Base-by-base conservation (phyloP, 2,329 filamentous ascomycete genomes). In the Akanthomyces uredinophilus region DNA sequence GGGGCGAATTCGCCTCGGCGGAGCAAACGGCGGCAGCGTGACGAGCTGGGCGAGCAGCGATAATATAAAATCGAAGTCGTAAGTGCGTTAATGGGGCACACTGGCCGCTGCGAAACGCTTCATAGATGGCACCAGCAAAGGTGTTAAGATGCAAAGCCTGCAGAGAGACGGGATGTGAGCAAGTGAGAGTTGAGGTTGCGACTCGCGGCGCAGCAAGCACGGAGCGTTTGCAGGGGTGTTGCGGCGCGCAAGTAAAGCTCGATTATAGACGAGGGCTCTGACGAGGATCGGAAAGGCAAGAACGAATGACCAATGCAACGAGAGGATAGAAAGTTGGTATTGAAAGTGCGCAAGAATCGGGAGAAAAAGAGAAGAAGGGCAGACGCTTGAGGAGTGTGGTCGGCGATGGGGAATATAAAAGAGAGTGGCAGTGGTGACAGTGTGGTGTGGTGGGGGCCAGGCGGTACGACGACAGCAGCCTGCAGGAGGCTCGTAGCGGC, bases 391-490 rank as follows among this genome's bases (percentile, higher is more conserved):
- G 56, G 44, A 50, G 49, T 46, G 54, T 44, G 60, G 39, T 58
- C 47, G 54, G 60, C 60, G 60, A 62, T 44, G 53, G 53, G 54
- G 60, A 61, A 39, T 52, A 57, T 56, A 51, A 57, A 18, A 62
- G 51, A 61, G 32, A 10, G 44, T 27, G 39, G 32, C 32, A 53
- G 39, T 58, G 39, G 47, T 61, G 58, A 50, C 37, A 43, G 56
- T 41, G 52, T 52, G 53, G 56, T 41, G 52, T 52, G 53, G 60
- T 62, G 60, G 60, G 60, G 60, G 60, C 60, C 46, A 58, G 46
- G 46, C 29, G 41, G 50, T 61, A 41, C 43, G 32, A 57, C 41
- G 46, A 35, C 58, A 52, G 47, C 24, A 27, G 24, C 27, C 49
- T 46, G 24, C 39, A 53, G 60, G 32, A 44, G 37, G 27, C 49